Conservation (phyloP, 495 filamentous ascomycete genomes). For the Penicillium roqueforti region DNA sequence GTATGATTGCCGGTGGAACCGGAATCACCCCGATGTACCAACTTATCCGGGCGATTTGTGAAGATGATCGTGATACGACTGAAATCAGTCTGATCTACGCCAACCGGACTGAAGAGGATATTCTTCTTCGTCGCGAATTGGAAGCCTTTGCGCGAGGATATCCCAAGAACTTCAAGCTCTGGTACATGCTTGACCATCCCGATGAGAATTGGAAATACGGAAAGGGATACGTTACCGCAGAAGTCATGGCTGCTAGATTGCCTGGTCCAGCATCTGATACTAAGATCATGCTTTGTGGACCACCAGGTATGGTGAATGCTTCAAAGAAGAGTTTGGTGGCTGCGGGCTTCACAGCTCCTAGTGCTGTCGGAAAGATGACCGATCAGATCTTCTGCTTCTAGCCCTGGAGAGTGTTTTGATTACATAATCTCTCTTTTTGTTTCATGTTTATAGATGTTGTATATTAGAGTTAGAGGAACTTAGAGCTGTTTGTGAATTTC, state of each 20-base stretch:
- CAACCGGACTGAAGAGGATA: constrained; percentile 33
- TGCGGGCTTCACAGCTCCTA: constrained; percentile 26
- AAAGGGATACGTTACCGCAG: constrained; percentile 18
- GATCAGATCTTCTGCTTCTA: constrained; percentile 33
- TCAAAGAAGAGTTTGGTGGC: constrained; percentile 27
- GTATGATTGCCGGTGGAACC: constrained; percentile 48
- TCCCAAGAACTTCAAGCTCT: constrained; percentile 35
- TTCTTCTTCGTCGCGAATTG: constrained; percentile 36
- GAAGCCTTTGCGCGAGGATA: constrained; percentile 38
- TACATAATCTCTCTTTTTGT: background rate
- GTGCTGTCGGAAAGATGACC: constrained; percentile 26
- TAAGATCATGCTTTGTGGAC: constrained; percentile 34
- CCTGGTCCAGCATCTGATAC: constrained; percentile 16
- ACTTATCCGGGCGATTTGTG: constrained; percentile 45
- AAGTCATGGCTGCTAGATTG: constrained; percentile 18
- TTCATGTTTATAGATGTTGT: background rate
- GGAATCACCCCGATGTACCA: constrained; percentile 56
- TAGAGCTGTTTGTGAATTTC: background rate
- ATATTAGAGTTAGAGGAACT: too few relatives aligned
- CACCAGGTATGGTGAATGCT: constrained; percentile 32
- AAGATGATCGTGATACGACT: constrained; percentile 42
- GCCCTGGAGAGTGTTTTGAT: background rate
- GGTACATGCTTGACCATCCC: constrained; percentile 38
- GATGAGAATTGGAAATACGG: constrained; percentile 17
- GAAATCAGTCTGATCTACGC: constrained; percentile 42